Base-by-base conservation (phyloP, 768 basidiomycete genomes). In the Mycena rebaudengoi region DNA sequence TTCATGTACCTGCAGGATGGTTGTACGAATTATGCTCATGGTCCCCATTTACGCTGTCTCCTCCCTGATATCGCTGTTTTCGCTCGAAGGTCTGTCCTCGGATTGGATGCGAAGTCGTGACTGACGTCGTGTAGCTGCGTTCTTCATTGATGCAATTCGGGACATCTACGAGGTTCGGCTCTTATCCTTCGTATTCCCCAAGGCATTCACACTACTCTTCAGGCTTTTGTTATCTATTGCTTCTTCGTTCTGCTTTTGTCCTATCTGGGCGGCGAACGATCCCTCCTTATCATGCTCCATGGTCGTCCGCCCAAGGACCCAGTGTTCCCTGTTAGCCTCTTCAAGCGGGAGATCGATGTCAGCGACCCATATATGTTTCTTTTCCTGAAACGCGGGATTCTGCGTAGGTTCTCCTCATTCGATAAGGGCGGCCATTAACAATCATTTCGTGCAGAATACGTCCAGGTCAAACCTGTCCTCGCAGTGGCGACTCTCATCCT, bases 21-120 rank as follows among this genome's bases (percentile, higher is more conserved):
- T 97, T 49, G 85, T 98, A 43, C 86, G 98, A 46, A 98, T 99
- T 73, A 95, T 99, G 92, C 65, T 98, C 69, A 98, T 98, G 96
- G 94, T 94, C 6, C 97, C 97, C 0, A 80, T 99, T 28, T 99
- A 99, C 74, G 95, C 89, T 1, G 82, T 99, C 28, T 85, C 98
- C 0, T 96, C 95, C 4, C 82, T 98, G 68, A 95, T 98, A 64
- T 95, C 97, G 0, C 82, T 99, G 39, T 94, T 96, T 79, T 98
- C 96, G 0, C 81, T 98, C 56, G 92, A 97, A 73, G 56, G 65
- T 62, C 5, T 21, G 35, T 35, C 29, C 10, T 13, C 4, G 37
- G 33, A 20, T 23, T 44, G 32, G 20, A 3, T 0, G 21, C n/a
- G 10, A 8, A 28, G 7, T 7, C 40, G 2, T 37, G 25, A 23